Evolutionary conservation across 2,329 filamentous ascomycete genomes (phyloP), one percentile per base, ranked within the genome.

Genomic region (Colletotrichum aenigma): DNA sequence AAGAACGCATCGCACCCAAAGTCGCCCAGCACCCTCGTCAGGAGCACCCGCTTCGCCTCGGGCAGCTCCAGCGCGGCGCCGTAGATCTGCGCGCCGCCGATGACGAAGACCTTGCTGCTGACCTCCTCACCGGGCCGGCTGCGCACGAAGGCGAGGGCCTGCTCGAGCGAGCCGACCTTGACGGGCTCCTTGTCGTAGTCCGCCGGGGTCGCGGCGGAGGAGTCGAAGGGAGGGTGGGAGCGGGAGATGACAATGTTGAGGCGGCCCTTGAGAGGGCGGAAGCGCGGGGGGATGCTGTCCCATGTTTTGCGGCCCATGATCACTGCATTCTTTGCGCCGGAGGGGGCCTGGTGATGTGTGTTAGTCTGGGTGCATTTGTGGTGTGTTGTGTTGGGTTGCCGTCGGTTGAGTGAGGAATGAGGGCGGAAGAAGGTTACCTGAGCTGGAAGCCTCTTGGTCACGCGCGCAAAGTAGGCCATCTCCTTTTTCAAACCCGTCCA

Each of bases 261-360:
- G 12, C 97, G 89, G 77, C 92, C 94, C 76, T 92, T 93, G 38
- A 99, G 89, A 21, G 97, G 97, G 4, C 96, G 90, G 83, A 97
- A 96, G 67, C 89, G 90, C 8, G 88, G 82, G 3, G 97, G 96
- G 76, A 99, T 96, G 78, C 93, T 95, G 68, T 98, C 95, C 93
- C 96, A 99, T 0, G 97, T 99, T 85, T 97, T 98, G 81, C 97
- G 94, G 76, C 97, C 97, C 97, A 99, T 99, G 79, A 99, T 94
- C 67, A 98, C 95, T 21, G 95, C 94, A 84, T 96, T 96, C 78
- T 86, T 74, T 56, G 86, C 79, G 1, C 82, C 78, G 9, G 84
- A 74, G 3, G 84, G 79, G 6, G 81, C 76, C 84, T 86, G 65
- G 10, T 52, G 12, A 1, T 52, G 43, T 52, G 43, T 52, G 43